Evolutionary conservation across 345 rosid genomes (phyloP).

Genomic region (Stellera chamaejasme): DNA sequence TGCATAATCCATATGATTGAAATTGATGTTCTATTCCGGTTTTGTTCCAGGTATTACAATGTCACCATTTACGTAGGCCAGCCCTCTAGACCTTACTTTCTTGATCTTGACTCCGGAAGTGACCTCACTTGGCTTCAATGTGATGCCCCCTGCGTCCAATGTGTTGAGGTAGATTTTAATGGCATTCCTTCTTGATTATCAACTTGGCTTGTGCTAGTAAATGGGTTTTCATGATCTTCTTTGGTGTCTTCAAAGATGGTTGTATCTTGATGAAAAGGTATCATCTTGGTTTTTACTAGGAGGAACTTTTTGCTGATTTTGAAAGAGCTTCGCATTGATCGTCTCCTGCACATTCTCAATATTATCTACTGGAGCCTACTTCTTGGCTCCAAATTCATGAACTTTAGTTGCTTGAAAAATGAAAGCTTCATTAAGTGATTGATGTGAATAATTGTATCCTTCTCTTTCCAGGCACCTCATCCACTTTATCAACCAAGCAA

Average conservation of each 20-base stretch:
- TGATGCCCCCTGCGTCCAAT: conserved; percentile 66
- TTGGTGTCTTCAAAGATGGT: no score
- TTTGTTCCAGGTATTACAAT: conserved; percentile 53
- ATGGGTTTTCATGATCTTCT: background rate
- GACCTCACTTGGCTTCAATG: conserved; percentile 99
- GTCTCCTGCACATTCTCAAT: no score
- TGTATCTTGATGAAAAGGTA: background rate
- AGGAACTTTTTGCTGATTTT: no score
- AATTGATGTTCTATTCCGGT: no score
- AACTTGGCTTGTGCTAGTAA: background rate
- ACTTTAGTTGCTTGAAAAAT: background rate
- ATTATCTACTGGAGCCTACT: no score
- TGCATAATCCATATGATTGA: no score
- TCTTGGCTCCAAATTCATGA: no score
- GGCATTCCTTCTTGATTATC: background rate
- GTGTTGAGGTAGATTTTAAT: conserved; percentile 37
- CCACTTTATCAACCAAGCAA: conserved; percentile 67
- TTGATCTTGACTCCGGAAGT: conserved; percentile 91
- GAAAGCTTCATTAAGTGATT: background rate
- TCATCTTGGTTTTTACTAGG: background rate
- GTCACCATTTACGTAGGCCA: conserved; percentile 70
- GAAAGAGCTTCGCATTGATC: no score
- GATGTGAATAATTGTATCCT: background rate
- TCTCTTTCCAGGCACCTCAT: conserved; percentile 67
- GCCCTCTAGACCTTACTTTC: conserved; percentile 80